Conservation (phyloP, 2,329 filamentous ascomycete genomes). For the Metarhizium humberi region DNA sequence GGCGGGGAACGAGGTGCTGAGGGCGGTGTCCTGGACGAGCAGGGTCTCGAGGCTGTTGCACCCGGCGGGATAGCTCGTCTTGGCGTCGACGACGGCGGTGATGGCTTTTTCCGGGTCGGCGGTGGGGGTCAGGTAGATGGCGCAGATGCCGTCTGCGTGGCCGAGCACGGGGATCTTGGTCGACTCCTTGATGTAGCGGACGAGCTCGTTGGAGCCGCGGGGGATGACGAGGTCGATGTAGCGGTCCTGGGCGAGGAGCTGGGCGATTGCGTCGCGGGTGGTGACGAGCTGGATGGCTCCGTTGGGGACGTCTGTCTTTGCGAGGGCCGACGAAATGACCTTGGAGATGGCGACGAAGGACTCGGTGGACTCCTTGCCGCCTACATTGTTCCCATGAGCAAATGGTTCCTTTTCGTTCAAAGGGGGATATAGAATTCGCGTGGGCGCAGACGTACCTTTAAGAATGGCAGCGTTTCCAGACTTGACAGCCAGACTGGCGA, state of each 20-base stretch:
- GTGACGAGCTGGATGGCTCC: slow-evolving; percentile 88
- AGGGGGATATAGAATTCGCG: neutral
- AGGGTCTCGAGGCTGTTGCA: slow-evolving; percentile 94
- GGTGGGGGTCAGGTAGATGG: slow-evolving; percentile 72
- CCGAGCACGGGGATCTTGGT: slow-evolving; percentile 94
- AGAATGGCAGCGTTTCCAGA: slow-evolving; percentile 95
- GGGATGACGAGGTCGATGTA: slow-evolving; percentile 95
- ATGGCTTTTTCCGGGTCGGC: slow-evolving; percentile 64
- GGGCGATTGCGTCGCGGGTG: slow-evolving; percentile 80
- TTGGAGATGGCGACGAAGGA: slow-evolving; percentile 89
- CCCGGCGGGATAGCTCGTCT: slow-evolving; percentile 88
- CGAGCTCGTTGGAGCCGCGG: slow-evolving; percentile 80
- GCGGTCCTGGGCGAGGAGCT: slow-evolving; percentile 75
- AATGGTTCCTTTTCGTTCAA: neutral
- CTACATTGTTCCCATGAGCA: slow-evolving; percentile 23
- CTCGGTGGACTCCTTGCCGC: slow-evolving; percentile 89
- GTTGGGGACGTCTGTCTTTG: slow-evolving; percentile 66
- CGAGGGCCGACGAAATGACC: slow-evolving; percentile 72
- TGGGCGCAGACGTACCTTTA: slow-evolving; percentile 49
- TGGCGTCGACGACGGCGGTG: slow-evolving; percentile 78
- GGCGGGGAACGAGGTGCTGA: slow-evolving; percentile 57
- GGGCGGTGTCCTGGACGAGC: slow-evolving; percentile 65
- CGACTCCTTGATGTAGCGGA: slow-evolving; percentile 78
- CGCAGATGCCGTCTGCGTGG: slow-evolving; percentile 89
- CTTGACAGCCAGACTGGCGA: slow-evolving; percentile 90